These are phyloP conservation scores for Trichoderma aggressivum DNA, from an alignment of 2,329 filamentous ascomycete species.

Conservation along the genomic window DNA sequence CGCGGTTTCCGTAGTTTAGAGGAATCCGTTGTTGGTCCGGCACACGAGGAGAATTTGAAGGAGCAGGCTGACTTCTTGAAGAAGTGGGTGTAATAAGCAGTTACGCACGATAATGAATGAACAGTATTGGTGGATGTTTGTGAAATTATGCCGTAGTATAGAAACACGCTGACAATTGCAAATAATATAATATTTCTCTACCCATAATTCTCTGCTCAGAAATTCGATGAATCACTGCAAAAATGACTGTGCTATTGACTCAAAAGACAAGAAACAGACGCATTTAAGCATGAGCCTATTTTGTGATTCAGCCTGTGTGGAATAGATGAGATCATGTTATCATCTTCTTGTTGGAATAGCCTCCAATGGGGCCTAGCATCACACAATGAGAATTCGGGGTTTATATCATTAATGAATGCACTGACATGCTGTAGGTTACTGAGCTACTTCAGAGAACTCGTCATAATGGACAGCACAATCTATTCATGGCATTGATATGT, in stretches of 20 bases:
- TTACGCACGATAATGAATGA: neutral
- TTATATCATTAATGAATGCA: no score
- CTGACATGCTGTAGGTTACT: no score
- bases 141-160: neutral
- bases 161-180: neutral
- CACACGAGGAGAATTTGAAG: neutral
- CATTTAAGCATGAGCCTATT: neutral
- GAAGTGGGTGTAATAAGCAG: neutral
- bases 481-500: rapidly evolving
- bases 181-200: no score
- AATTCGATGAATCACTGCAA: no score
- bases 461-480: no score
- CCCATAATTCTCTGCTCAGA: no score
- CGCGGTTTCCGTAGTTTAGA: neutral
- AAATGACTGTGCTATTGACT: neutral
- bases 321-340: neutral
- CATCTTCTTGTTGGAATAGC: neutral
- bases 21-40: neutral
- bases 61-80: neutral
- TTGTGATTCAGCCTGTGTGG: rapidly evolving
- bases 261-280: no score
- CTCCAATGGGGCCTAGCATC: neutral
- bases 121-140: neutral
- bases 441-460: no score
- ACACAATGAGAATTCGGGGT: neutral